Conservation (phyloP, 345 rosid species). For the Euphorbia lathyris region DNA sequence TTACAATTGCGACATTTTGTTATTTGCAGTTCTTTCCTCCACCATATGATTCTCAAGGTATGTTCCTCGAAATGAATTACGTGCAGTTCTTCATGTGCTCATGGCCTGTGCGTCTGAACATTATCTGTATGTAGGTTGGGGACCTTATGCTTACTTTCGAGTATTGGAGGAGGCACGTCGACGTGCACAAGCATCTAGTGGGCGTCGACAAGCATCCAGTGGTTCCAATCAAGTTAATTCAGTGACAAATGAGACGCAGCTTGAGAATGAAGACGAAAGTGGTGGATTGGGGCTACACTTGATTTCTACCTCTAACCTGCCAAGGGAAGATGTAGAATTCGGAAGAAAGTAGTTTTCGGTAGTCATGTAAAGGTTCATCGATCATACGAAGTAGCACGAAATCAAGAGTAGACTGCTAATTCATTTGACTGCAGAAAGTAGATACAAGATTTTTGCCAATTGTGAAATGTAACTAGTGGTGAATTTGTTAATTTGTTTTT, state of each 20-base stretch:
- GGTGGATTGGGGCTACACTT: slow-evolving; percentile 46
- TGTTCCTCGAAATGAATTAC: neutral
- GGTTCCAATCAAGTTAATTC: slow-evolving; percentile 22
- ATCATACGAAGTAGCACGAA: neutral
- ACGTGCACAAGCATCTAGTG: slow-evolving; percentile 19
- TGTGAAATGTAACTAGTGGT: neutral
- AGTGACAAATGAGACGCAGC: slow-evolving; percentile 9
- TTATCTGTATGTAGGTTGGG: slow-evolving; percentile 47
- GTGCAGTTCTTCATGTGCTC: neutral
- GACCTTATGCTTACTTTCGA: slow-evolving; percentile 66
- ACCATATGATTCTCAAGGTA: slow-evolving; percentile 58
- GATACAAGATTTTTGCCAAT: neutral
- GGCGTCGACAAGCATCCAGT: slow-evolving; percentile 12
- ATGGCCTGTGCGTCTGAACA: neutral
- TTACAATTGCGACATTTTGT: slow-evolving; percentile 51
- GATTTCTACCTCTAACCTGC: slow-evolving; percentile 27
- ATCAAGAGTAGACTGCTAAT: neutral
- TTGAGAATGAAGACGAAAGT: slow-evolving; percentile 29
- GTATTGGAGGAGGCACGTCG: slow-evolving; percentile 40
- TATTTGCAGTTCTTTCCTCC: slow-evolving; percentile 77
- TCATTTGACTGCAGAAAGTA: neutral
- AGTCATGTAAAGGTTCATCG: neutral
- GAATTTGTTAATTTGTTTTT: neutral
- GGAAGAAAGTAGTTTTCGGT: slow-evolving; percentile 28
- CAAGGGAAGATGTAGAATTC: slow-evolving; percentile 37